A percentile compares a stretch with the other conserved stretches of the same genome.
Conservation (phyloP, 176 grass and related monocot genomes). For the Juncus inflexus region DNA sequence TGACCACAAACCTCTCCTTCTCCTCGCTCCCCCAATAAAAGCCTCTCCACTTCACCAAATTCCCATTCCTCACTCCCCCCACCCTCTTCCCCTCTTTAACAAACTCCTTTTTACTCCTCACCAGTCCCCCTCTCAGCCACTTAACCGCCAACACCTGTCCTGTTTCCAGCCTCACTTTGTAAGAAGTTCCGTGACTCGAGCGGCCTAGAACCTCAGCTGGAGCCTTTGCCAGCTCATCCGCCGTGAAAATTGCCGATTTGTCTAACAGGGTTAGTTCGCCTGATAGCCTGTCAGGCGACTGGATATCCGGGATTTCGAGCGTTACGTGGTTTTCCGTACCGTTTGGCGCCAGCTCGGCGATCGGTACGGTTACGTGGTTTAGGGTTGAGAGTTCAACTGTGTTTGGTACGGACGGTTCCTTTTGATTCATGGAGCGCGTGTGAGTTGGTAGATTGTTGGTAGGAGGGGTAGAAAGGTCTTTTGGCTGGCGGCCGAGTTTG, state of each 20-base stretch:
- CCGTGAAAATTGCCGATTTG: conserved; percentile 64
- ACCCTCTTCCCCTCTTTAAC: conserved; percentile 81
- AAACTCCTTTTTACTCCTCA: conserved; percentile 89
- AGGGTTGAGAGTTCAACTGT: conserved; percentile 40
- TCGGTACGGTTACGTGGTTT: conserved; percentile 25
- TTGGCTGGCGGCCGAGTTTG: conserved; percentile 53
- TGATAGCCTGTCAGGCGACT: conserved; percentile 74
- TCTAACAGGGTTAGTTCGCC: conserved; percentile 88
- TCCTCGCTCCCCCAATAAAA: conserved; percentile 93
- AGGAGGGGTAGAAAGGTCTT: conserved; percentile 71
- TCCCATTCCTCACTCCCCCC: conserved; percentile 64
- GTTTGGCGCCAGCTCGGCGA: neutral
- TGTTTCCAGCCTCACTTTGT: conserved; percentile 64
- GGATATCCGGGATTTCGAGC: conserved; percentile 3
- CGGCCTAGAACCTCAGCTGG: conserved; percentile 93
- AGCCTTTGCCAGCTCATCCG: conserved; percentile 80
- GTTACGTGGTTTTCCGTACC: neutral
- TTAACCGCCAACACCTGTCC: conserved; percentile 83
- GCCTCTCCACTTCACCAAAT: conserved; percentile 79
- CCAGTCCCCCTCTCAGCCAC: conserved; percentile 81
- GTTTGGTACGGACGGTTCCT: conserved; percentile 33
- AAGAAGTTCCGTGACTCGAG: conserved; percentile 86
- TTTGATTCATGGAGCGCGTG: conserved; percentile 30
- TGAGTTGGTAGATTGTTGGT: conserved; percentile 46
- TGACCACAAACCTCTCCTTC: conserved; percentile 93